These are phyloP conservation scores for Protomyces pachydermus DNA, from an alignment of 1,139 yeast genomes.

Conservation along the genomic window DNA sequence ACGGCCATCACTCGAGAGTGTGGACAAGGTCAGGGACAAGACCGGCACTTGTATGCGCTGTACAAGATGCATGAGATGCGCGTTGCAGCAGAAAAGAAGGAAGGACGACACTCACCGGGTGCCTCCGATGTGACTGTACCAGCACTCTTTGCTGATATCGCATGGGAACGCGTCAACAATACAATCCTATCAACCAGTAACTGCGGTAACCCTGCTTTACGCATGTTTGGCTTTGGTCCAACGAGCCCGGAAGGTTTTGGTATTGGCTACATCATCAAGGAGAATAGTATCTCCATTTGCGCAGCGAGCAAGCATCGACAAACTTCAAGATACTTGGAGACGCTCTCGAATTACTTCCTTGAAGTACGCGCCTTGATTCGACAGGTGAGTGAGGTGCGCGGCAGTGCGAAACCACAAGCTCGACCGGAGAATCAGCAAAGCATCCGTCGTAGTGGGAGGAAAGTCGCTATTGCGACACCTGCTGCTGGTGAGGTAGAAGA, in stretches of 20 bases:
- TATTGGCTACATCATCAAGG: slow-evolving; percentile 82
- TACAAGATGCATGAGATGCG: slow-evolving; percentile 80
- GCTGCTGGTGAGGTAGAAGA: slow-evolving; percentile 37
- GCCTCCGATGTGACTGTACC: slow-evolving; percentile 45
- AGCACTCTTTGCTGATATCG: slow-evolving; percentile 69
- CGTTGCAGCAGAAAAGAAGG: slow-evolving; percentile 8
- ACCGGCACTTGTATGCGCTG: slow-evolving; percentile 80
- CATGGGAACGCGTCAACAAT: slow-evolving; percentile 65
- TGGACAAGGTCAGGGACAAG: slow-evolving; percentile 77
- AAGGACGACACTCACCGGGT: slow-evolving; percentile 32
- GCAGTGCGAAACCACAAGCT: slow-evolving; percentile 13
- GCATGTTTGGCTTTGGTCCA: slow-evolving; percentile 90
- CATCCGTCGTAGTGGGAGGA: slow-evolving; percentile 27
- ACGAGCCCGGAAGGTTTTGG: slow-evolving; percentile 88
- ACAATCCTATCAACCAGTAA: slow-evolving; percentile 61
- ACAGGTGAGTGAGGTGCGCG: slow-evolving; percentile 42
- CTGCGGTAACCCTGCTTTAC: slow-evolving; percentile 82
- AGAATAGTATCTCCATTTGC: slow-evolving; percentile 76
- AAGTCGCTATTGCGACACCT: slow-evolving; percentile 16
- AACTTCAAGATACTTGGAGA: slow-evolving; percentile 72
- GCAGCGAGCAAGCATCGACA: slow-evolving; percentile 89
- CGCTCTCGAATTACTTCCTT: slow-evolving; percentile 61
- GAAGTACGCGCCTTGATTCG: slow-evolving; percentile 56
- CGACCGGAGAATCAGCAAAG: slow-evolving; percentile 31
- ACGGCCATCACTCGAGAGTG: slow-evolving; percentile 63